Evolutionary conservation across 1,139 yeast species (phyloP), one percentile per base, ranked within the genome.

Genomic region (Saccharomyces hybrid): DNA sequence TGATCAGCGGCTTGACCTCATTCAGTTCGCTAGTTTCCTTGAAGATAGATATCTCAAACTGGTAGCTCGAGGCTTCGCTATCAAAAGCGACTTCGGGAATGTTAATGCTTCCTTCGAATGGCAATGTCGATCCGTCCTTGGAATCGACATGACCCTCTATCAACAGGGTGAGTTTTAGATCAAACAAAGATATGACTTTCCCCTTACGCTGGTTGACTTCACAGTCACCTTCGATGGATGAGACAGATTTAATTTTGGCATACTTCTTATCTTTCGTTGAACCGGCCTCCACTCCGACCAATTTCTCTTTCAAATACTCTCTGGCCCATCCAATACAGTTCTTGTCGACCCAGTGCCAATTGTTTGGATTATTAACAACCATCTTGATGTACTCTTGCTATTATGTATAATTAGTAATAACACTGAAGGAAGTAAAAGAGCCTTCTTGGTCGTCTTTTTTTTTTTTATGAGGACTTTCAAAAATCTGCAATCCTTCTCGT

Each of bases 311-410:
- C 70, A 93, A 88, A 71, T 91, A 93, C 49, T 80, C 78, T 58
- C 83, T 82, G 13, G 97, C 79, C 99, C 99, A 93, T 59, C 81
- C 84, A 57, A 91, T 79, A 74, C 99, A 93, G 78, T 93, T 93
- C 73, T 93, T 93, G 74, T 93, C 97, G 59, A 93, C 98, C 99
- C 99, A 93, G 78, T 93, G 99, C 99, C 89, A 84, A 71, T 84
- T 84, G 70, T 84, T 84, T 48, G 89, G 89, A 74, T 84, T 84
- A 67, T 83, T 83, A 48, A 84, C 82, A 52, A 82, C 89, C 89
- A 84, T 84, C 53, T 53, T 64, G 44, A 38, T 38, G 11, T 38
- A 19, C 5, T 38, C 6, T 38, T 38, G 25, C 13, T 16, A 16
- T 13, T 38, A 38, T 8, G 9, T 5, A 38, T n/a, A 9, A 38